Conservation (phyloP, 2,329 filamentous ascomycete species). For the Claviceps sp. region DNA sequence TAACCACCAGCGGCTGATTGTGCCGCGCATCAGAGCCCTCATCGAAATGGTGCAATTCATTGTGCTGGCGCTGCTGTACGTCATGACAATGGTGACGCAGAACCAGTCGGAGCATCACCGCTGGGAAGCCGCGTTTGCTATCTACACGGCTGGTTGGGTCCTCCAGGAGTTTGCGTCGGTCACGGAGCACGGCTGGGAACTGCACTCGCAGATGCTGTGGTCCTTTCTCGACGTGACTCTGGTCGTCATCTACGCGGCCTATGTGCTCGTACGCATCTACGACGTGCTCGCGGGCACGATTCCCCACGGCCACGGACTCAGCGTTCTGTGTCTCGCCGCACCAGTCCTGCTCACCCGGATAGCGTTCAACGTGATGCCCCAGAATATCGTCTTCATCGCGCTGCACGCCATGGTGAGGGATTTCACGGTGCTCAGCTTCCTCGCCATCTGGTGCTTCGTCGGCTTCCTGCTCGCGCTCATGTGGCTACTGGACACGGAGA, state of each 20-base stretch:
- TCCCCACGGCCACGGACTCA: conserved; percentile 42
- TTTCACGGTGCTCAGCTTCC: conserved; percentile 52
- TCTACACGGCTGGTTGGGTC: conserved; percentile 56
- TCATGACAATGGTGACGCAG: conserved; percentile 49
- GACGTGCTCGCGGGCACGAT: conserved; percentile 34
- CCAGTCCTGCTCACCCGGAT: conserved; percentile 57
- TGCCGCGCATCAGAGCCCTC: conserved; percentile 52
- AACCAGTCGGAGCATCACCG: conserved; percentile 29
- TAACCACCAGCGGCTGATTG: conserved; percentile 60
- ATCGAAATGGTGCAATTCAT: conserved; percentile 54
- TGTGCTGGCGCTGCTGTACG: conserved; percentile 48
- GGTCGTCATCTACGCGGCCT: conserved; percentile 46
- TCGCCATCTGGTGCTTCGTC: conserved; percentile 56
- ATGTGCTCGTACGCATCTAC: conserved; percentile 46
- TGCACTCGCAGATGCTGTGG: conserved; percentile 64
- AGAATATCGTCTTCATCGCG: conserved; percentile 64
- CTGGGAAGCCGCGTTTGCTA: conserved; percentile 45
- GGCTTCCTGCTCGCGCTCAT: conserved; percentile 57
- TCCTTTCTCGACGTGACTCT: conserved; percentile 63
- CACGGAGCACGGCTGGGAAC: conserved; percentile 51
- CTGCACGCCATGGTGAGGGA: conserved; percentile 63
- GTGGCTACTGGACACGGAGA: conserved; percentile 38
- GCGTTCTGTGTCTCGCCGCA: conserved; percentile 52
- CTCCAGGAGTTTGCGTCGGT: conserved; percentile 53
- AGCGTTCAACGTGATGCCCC: conserved; percentile 60